phyloP scores from a whole-genome alignment of 2,329 filamentous ascomycete genomes.

The Cryphonectria parasitica region DNA sequence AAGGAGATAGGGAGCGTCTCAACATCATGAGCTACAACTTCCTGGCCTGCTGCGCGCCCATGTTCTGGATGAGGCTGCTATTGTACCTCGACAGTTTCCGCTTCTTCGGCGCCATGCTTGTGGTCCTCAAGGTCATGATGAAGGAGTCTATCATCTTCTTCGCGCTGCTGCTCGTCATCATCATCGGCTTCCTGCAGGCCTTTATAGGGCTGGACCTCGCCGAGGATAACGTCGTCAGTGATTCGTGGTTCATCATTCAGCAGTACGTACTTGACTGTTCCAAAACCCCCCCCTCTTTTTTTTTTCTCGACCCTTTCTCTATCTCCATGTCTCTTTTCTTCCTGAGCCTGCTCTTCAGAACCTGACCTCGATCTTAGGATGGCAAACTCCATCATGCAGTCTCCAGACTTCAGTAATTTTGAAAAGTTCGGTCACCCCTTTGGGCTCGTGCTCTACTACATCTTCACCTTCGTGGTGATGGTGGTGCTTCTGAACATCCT shows the following conservation, averaged over 20 bases:
- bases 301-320: too few relatives aligned
- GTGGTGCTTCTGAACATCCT: slow-evolving; percentile 91
- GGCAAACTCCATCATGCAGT: slow-evolving; percentile 89
- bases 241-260: slow-evolving; percentile 75
- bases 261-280: slow-evolving; percentile 42
- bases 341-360: not conserved
- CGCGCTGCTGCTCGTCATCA: slow-evolving; percentile 80
- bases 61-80: slow-evolving; percentile 95
- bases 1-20: slow-evolving; percentile 60
- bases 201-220: slow-evolving; percentile 90
- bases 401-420: slow-evolving; percentile 86
- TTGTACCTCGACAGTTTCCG: slow-evolving; percentile 91
- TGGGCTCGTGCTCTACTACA: slow-evolving; percentile 93
- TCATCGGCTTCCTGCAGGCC: slow-evolving; percentile 87
- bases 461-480: slow-evolving; percentile 98
- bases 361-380: slow-evolving; percentile 48
- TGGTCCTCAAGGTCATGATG: slow-evolving; percentile 95
- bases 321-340: not conserved
- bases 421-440: slow-evolving; percentile 92
- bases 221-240: slow-evolving; percentile 70
- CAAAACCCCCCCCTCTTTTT: too few relatives aligned
- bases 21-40: slow-evolving; percentile 92
- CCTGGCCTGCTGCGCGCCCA: slow-evolving; percentile 86
- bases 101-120: slow-evolving; percentile 98
- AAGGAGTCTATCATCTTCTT: slow-evolving; percentile 96